Evolutionary conservation across 1,284 basidiomycete genomes (phyloP).

Genomic region (Wolfiporia cocos): DNA sequence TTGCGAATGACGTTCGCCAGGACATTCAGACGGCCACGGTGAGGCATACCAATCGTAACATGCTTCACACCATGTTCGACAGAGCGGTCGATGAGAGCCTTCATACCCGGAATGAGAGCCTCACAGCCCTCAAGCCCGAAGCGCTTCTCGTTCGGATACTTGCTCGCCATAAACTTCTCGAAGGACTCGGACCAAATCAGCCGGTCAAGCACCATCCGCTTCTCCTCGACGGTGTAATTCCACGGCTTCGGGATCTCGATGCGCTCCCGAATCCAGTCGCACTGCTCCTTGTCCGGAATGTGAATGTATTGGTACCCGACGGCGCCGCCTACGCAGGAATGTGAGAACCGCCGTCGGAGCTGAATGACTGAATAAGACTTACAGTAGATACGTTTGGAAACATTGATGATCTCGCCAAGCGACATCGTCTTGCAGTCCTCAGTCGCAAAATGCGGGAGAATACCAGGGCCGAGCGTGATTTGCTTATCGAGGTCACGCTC

Average conservation of each 20-base stretch:
- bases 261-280: slow-evolving; percentile 98
- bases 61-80: slow-evolving; percentile 95
- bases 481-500: slow-evolving; percentile 93
- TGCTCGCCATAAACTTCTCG: slow-evolving; percentile 97
- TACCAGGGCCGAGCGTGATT: slow-evolving; percentile 92
- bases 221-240: slow-evolving; percentile 98
- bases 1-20: slow-evolving; percentile 98
- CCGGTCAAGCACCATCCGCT: slow-evolving; percentile 97
- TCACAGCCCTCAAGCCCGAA: slow-evolving; percentile 99
- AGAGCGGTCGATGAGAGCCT: slow-evolving; percentile 96
- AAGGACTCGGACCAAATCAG: slow-evolving; percentile 99
- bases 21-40: slow-evolving; percentile 97
- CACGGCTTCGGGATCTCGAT: slow-evolving; percentile 97
- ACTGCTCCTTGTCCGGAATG: slow-evolving; percentile 97
- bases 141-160: slow-evolving; percentile 99
- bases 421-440: slow-evolving; percentile 85
- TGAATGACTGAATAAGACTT: slow-evolving; percentile 4
- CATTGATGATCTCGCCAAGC: slow-evolving; percentile 88
- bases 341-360: neutral
- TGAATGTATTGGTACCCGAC: slow-evolving; percentile 98
- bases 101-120: slow-evolving; percentile 97
- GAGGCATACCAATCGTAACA: slow-evolving; percentile 98
- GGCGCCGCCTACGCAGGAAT: slow-evolving; percentile 61
- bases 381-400: slow-evolving; percentile 96
- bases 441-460: slow-evolving; percentile 90